phyloP scores from a whole-genome alignment of 2,329 filamentous ascomycete species.

The Pestalotiopsis sp. region DNA sequence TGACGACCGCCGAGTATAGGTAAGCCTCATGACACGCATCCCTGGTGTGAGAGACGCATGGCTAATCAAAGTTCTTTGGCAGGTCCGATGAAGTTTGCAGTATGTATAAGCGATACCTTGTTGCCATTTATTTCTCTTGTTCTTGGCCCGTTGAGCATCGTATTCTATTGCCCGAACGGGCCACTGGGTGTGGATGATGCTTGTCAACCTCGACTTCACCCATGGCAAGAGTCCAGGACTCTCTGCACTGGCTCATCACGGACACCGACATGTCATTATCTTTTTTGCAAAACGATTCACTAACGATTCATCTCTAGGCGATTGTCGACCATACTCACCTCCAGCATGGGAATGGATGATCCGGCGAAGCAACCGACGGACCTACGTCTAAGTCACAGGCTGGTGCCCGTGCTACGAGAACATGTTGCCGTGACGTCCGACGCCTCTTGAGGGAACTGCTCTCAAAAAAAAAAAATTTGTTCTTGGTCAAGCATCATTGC shows the following conservation, averaged over 20 bases:
- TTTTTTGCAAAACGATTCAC: conserved; percentile 8
- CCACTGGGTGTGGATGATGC: too few relatives aligned
- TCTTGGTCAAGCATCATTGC: neutral
- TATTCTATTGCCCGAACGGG: neutral
- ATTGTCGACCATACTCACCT: conserved; percentile 31
- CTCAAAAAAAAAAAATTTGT: neutral
- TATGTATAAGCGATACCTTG: conserved; percentile 22
- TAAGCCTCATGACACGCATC: conserved; percentile 16
- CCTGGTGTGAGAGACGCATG: neutral
- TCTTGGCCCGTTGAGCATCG: neutral
- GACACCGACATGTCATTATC: neutral
- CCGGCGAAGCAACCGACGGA: conserved; percentile 27
- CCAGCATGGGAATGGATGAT: conserved; percentile 36
- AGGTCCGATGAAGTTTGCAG: conserved; percentile 34
- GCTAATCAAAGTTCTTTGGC: conserved; percentile 13
- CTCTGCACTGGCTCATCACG: neutral
- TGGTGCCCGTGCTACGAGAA: neutral
- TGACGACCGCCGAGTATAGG: conserved; percentile 34
- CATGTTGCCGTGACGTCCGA: neutral
- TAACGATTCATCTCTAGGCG: conserved; percentile 23
- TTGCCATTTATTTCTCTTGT: conserved; percentile 15
- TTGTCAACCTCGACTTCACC: too few relatives aligned
- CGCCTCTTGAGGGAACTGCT: neutral
- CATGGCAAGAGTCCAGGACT: too few relatives aligned
- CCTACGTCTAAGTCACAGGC: conserved; percentile 24